Base-by-base conservation (phyloP, 495 filamentous ascomycete species). In the Xanthoparmelia taractica region DNA sequence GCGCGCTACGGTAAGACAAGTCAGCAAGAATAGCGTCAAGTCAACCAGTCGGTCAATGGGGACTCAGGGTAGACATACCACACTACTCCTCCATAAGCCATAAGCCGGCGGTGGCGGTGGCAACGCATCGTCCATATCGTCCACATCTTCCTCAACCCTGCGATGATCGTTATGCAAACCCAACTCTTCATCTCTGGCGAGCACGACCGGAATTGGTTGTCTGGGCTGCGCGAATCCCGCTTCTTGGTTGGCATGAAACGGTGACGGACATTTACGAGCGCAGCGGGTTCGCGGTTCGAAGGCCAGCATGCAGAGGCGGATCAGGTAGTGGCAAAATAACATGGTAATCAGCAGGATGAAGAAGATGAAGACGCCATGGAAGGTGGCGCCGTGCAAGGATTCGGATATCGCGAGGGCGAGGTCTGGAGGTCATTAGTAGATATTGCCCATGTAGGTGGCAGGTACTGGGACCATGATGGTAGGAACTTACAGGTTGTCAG, bases 1-100 rank as follows among this genome's bases (percentile, higher is more conserved):
- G 90, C 85, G 50, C 90, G 81, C 85, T 88, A 41, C 6, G 18
- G 43, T 17, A 13, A 45, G 37, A 12, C 11, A 61, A 33, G 31
- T 64, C 36, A 69, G 33, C 47, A 33, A 69, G 33, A 43, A 25
- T 56, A 34, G 6, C n/a, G 31, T 34, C 36, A 31, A 31, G 13
- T 13, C 18, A 18, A 56, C 23, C 25, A 45, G 2, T 31, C 10
- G 34, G 34, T 36, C 13, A 15, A 57, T 0, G 2, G 63, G 31
- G 13, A 18, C 8, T 10, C 4, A n/a, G n/a, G 33, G 36, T n/a
- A 63, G 20, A 59, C 37, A 72, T 83, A 91, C 88, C 75, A 94
- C 88, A 72, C 86, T 90, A 72, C 84, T 82, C 63, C 89, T 77
- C 91, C 90, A 96, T 13, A 89, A 71, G 3, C 91, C 91, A 73